Evolutionary conservation across 2,329 filamentous ascomycete species (phyloP).

Genomic region (Elsinoe necatrix): DNA sequence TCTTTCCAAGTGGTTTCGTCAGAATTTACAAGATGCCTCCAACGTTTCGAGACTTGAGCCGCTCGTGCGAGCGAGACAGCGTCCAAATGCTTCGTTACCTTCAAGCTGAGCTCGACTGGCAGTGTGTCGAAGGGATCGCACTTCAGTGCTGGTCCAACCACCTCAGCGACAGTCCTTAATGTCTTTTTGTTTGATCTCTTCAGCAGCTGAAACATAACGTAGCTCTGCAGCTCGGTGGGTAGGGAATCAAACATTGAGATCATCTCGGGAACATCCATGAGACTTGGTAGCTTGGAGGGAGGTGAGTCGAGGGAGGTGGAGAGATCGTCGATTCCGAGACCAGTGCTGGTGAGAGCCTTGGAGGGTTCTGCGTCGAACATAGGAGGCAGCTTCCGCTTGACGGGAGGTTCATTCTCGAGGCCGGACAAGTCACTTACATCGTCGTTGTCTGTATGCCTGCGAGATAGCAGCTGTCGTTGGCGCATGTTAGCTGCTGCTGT

Average conservation of each 20-base stretch:
- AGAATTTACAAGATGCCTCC: conserved; percentile 81
- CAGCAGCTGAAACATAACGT: conserved; percentile 93
- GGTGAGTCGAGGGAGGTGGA: not conserved
- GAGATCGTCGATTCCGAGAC: not conserved
- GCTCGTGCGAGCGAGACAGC: conserved; percentile 78
- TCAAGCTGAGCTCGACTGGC: conserved; percentile 76
- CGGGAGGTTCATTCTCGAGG: conserved; percentile 27
- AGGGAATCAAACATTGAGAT: conserved; percentile 85
- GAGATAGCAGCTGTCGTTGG: conserved; percentile 25
- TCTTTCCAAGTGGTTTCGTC: conserved; percentile 97
- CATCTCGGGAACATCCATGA: conserved; percentile 78
- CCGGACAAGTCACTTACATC: conserved; percentile 27
- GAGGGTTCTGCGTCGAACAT: conserved; percentile 7
- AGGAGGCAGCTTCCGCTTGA: conserved; percentile 1
- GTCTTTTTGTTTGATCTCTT: conserved; percentile 81
- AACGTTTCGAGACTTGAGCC: conserved; percentile 87
- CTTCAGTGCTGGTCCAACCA: conserved; percentile 88
- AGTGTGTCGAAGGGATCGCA: conserved; percentile 83
- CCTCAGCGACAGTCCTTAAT: conserved; percentile 77
- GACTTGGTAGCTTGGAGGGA: conserved; percentile 23
- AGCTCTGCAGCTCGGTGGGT: conserved; percentile 84
- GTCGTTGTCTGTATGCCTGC: conserved; percentile 22
- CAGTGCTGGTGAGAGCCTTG: not conserved
- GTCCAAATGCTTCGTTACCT: conserved; percentile 81
- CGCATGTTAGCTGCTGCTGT: conserved; percentile 64